Evolutionary conservation across 2,329 filamentous ascomycete species (phyloP).

Genomic region (Xylariales sp.): DNA sequence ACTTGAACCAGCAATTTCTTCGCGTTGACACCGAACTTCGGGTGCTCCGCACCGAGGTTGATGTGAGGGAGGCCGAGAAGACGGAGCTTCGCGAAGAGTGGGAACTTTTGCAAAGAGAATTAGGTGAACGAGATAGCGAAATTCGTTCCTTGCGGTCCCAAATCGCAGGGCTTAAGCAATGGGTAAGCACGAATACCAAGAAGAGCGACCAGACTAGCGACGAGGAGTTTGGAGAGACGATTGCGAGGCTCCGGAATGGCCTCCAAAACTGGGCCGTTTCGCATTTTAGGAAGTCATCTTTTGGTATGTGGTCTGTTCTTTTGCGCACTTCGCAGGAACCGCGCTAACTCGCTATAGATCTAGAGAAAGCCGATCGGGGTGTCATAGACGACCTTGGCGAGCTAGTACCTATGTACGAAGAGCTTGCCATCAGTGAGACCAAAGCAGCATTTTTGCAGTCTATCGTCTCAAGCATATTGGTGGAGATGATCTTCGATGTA

Average conservation of each 20-base stretch:
- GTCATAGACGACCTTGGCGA: constrained; percentile 54
- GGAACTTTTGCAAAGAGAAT: constrained; percentile 59
- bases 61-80: constrained; percentile 59
- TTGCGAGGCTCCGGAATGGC: constrained; percentile 72
- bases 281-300: constrained; percentile 72
- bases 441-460: constrained; percentile 74
- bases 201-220: constrained; percentile 72
- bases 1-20: constrained; percentile 63
- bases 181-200: constrained; percentile 74
- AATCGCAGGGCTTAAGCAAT: constrained; percentile 75
- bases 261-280: constrained; percentile 80
- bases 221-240: constrained; percentile 72
- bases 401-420: constrained; percentile 67
- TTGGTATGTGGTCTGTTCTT: constrained; percentile 55
- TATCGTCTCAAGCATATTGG: constrained; percentile 68
- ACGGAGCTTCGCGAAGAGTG: constrained; percentile 63
- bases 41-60: constrained; percentile 62
- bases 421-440: constrained; percentile 60
- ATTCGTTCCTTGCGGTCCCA: constrained; percentile 66
- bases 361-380: constrained; percentile 55
- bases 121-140: constrained; percentile 66
- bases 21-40: constrained; percentile 65
- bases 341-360: constrained; percentile 52
- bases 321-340: not conserved
- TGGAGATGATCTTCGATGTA: constrained; percentile 69